These are phyloP conservation scores for Fusarium praegraminearum DNA, from an alignment of 2,329 filamentous ascomycete genomes.

Conservation along the genomic window DNA sequence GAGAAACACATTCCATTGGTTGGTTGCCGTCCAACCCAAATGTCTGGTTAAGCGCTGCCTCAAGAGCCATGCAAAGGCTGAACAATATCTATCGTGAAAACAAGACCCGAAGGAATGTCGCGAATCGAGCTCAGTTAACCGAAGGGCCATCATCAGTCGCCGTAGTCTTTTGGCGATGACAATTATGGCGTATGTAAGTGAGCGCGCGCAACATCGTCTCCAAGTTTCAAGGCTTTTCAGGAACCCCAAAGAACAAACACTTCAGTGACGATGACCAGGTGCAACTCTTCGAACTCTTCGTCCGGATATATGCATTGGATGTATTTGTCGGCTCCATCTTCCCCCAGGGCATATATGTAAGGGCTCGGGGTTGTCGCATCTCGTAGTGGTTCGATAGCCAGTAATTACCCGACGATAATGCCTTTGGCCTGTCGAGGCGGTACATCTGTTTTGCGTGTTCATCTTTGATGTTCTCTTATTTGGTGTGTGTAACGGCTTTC, in stretches of 20 bases:
- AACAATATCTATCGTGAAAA: not conserved
- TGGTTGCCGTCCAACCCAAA: not conserved
- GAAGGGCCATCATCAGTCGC: not conserved
- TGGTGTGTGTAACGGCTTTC: no score
- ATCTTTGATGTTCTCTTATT: not conserved
- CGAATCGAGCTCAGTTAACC: not conserved
- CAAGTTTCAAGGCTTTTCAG: not conserved
- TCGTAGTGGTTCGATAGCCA: not conserved
- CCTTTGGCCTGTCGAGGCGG: not conserved
- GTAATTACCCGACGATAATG: not conserved
- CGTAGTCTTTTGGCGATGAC: not conserved
- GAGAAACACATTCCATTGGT: constrained; percentile 1
- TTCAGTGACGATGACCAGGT: not conserved
- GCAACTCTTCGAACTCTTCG: not conserved
- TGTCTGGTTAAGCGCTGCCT: not conserved
- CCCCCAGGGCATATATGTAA: not conserved
- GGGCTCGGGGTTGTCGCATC: no score
- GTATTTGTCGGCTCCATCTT: not conserved
- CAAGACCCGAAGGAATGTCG: not conserved
- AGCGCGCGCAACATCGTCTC: not conserved
- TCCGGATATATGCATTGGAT: not conserved
- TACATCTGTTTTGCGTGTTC: not conserved
- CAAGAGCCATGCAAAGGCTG: not conserved
- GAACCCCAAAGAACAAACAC: not conserved
- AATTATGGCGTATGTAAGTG: no score